Conservation (phyloP, 129 eudicot genomes). For the Artemisia argyi region DNA sequence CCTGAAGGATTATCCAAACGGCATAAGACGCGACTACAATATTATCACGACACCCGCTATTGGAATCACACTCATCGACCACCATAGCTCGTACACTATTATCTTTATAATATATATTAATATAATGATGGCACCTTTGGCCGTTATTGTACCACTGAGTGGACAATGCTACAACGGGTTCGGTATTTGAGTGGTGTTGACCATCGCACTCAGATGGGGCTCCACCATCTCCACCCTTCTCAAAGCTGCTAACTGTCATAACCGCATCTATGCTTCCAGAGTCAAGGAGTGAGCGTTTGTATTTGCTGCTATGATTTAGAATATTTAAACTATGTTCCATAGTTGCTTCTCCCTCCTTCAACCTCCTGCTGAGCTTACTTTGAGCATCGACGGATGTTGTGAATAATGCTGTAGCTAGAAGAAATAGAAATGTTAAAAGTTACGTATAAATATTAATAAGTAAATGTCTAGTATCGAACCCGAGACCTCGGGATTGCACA, state of each 20-base stretch:
- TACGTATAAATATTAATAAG: no score
- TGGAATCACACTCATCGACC: conserved; percentile 20
- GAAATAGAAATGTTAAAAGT: background rate
- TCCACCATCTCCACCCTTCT: conserved; percentile 10
- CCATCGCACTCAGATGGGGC: conserved; percentile 3
- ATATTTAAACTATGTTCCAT: background rate
- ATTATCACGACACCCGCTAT: conserved; percentile 20
- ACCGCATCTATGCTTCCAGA: background rate
- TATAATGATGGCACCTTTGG: background rate
- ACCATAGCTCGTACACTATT: conserved; percentile 5
- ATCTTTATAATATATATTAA: conserved; percentile 4
- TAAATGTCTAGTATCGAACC: no score
- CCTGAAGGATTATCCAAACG: conserved; percentile 18
- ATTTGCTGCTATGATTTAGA: background rate
- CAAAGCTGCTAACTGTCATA: conserved; percentile 8
- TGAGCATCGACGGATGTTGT: background rate
- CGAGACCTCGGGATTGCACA: no score
- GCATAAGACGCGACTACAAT: conserved; percentile 29
- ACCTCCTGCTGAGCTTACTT: background rate
- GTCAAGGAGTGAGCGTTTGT: conserved; percentile 14
- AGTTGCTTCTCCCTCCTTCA: background rate
- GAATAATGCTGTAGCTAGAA: background rate
- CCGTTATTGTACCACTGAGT: conserved; percentile 11
- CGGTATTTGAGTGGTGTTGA: conserved; percentile 15
- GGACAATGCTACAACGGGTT: conserved; percentile 1